Evolutionary conservation across 78 protist species (phyloP), one percentile per base, ranked within the genome.

Genomic region (Dictyostelium brefeldianum): DNA sequence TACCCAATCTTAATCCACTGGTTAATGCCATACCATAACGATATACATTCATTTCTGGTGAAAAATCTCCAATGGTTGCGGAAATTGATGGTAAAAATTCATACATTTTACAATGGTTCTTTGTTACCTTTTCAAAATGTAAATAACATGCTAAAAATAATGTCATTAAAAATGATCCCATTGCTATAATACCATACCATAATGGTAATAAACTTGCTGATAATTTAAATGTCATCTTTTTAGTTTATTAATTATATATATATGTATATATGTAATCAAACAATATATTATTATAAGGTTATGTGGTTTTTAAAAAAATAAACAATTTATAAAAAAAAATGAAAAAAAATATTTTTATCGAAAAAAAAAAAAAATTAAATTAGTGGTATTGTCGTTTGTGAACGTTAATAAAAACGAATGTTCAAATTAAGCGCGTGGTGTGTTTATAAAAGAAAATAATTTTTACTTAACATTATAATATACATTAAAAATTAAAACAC

Each of bases 31-130:
- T 85, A 57, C 92, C 92, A 41, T 85, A 85, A 29, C 92, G 57
- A 48, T 47, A 85, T n/a, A 85, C 79, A 64, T 85, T 85, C 92
- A 85, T 85, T 78, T 85, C 92, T 85, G 92, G 92, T 75, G 92
- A 75, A 47, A 73, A 75, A 51, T 85, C 92, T 62, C 92, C 92
- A 47, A 85, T 85, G 0, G 92, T 85, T 20, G 83, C 43, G 46
- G 92, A 85, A 29, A 85, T 85, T 0, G 92, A 85, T 85, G 92
- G 92, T 12, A 85, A 36, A 81, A 85, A 85, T 41, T 85, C 92
- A 7, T 75, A 85, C 59, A 62, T 59, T 62, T 50, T 57, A 46
- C 92, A 85, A 75, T 85, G 92, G 8, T 75, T 85, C 47, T 64
- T 56, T 10, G 92, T 85, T 2, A 85, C 92, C 27, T 64, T 29